Evolutionary conservation across 2,329 filamentous ascomycete species (phyloP).

Genomic region (Blastomyces parvus): DNA sequence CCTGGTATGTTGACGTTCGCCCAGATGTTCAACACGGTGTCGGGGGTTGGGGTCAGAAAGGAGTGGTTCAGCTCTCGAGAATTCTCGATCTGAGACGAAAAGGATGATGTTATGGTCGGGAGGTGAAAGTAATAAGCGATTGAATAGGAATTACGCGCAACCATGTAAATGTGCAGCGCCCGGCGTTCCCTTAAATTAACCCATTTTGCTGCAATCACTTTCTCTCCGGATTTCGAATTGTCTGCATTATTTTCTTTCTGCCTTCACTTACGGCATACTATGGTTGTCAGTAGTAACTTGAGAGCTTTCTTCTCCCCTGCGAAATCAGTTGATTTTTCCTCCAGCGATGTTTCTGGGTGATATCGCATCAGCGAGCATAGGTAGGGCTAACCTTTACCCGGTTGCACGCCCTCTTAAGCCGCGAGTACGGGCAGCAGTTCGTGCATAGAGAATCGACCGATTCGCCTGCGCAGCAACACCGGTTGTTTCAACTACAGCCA

Average conservation of each 20-base stretch:
- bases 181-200: not conserved
- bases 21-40: constrained; percentile 66
- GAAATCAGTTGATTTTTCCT: not conserved
- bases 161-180: not conserved
- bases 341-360: not conserved
- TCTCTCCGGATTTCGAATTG: not conserved
- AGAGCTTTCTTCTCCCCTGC: not conserved
- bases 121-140: no score
- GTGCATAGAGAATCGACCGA: not conserved
- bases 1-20: constrained; percentile 68
- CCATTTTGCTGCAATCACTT: not conserved
- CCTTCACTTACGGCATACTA: not conserved
- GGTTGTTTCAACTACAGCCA: no score
- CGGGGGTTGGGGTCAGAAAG: constrained; percentile 72
- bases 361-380: not conserved
- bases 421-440: not conserved
- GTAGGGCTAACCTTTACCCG: not conserved
- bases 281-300: not conserved
- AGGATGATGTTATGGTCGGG: not conserved
- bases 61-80: constrained; percentile 53
- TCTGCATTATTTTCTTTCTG: not conserved
- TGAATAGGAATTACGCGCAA: not conserved
- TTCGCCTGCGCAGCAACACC: no score
- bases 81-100: constrained; percentile 51
- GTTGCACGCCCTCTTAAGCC: not conserved